Percentiles rank a stretch among this genome's conserved stretches.
phyloP scores from a whole-genome alignment of 805 yeast genomes.

The Candida sonorensis region DNA sequence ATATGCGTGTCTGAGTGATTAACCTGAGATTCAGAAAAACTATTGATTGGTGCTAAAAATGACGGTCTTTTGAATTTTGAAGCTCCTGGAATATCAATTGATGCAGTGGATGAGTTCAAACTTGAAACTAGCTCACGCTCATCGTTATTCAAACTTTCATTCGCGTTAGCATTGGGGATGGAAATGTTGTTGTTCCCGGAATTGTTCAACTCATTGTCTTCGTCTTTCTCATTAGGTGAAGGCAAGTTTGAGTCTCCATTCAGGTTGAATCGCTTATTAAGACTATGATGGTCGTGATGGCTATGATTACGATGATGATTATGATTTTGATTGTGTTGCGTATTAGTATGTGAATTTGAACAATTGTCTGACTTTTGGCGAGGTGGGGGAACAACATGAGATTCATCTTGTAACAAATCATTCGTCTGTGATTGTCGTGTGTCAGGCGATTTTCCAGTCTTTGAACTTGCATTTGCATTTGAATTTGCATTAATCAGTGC shows the following conservation, averaged over 20 bases:
- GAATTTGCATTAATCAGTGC: neutral
- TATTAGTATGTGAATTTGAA: too few species aligned
- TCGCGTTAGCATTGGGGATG: too few species aligned
- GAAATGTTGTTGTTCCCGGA: too few species aligned
- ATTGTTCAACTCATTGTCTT: neutral
- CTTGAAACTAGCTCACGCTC: conserved; percentile 17
- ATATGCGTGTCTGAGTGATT: conserved; percentile 1
- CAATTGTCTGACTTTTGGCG: too few species aligned
- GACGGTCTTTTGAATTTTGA: conserved; percentile 2
- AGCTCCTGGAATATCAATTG: conserved; percentile 25
- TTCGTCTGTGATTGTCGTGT: neutral
- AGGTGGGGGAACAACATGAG: neutral
- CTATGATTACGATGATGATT: too few species aligned
- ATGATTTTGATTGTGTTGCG: too few species aligned
- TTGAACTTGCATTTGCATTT: neutral
- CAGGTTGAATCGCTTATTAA: neutral
- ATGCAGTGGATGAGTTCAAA: conserved; percentile 20
- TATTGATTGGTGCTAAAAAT: conserved; percentile 1
- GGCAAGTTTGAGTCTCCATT: neutral
- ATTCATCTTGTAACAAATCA: neutral
- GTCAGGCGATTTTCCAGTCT: neutral
- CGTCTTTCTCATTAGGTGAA: conserved; percentile 1
- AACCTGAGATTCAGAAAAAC: conserved; percentile 3
- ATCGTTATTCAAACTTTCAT: too few species aligned
- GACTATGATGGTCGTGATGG: neutral